Evolutionary conservation across 2,329 filamentous ascomycete genomes (phyloP).

Genomic region (Chrysosporium keratinophilum): DNA sequence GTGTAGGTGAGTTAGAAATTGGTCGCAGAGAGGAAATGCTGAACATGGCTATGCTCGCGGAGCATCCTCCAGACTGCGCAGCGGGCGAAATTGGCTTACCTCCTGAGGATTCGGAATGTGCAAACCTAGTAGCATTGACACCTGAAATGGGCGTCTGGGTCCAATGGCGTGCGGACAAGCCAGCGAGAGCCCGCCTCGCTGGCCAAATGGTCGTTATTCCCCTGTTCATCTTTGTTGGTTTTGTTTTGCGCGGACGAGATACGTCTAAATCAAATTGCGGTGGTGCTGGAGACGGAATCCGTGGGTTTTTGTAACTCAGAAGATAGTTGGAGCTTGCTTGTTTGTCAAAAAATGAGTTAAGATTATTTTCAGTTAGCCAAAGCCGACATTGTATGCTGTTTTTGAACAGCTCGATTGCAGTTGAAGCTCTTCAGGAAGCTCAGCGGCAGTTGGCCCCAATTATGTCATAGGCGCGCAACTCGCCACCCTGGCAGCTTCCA

Average conservation of each 20-base stretch:
- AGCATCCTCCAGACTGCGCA: not conserved
- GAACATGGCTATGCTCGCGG: not conserved
- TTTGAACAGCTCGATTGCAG: no score
- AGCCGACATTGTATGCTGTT: no score
- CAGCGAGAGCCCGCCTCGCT: not conserved
- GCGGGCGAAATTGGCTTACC: not conserved
- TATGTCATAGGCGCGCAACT: no score
- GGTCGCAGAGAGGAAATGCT: not conserved
- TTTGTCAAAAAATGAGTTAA: no score
- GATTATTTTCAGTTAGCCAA: no score
- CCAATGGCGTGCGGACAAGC: not conserved
- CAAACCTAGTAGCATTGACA: not conserved
- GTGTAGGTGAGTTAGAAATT: not conserved
- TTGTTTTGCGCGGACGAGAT: not conserved
- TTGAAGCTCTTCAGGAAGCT: no score
- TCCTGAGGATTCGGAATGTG: slow-evolving; percentile 1
- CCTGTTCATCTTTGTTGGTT: not conserved
- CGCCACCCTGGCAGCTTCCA: no score
- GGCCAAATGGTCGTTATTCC: not conserved
- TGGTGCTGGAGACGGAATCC: no score
- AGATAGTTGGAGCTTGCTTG: no score
- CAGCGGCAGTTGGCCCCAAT: no score
- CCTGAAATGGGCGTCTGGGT: not conserved
- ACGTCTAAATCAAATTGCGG: not conserved
- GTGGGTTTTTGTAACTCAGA: no score